Evolutionary conservation across 2,329 filamentous ascomycete species (phyloP).

Genomic region (Beauveria rudraprayagi): DNA sequence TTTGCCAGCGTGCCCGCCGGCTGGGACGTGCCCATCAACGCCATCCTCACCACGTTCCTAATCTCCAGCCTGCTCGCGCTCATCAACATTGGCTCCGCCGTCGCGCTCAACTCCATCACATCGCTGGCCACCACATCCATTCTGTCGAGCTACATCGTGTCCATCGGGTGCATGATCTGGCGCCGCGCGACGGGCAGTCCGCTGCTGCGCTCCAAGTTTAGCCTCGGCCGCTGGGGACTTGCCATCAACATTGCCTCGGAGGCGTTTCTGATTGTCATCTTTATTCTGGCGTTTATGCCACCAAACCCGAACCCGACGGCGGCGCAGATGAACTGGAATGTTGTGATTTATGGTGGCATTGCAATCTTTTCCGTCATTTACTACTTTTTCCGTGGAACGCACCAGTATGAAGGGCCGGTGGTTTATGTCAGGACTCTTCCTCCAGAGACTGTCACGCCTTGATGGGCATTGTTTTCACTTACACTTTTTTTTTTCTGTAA

Average conservation of each 20-base stretch:
- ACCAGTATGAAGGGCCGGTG: conserved; percentile 12
- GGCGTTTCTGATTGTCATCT: conserved; percentile 35
- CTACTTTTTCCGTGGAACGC: conserved; percentile 24
- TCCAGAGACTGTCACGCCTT: neutral
- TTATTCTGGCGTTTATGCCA: conserved; percentile 43
- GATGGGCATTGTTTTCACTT: neutral
- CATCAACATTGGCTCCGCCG: conserved; percentile 43
- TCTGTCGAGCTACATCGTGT: conserved; percentile 44
- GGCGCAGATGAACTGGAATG: conserved; percentile 41
- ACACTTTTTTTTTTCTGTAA: neutral
- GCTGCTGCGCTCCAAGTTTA: conserved; percentile 17
- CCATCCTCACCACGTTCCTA: conserved; percentile 27
- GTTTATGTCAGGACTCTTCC: conserved; percentile 11
- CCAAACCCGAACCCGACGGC: conserved; percentile 25
- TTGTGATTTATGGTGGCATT: conserved; percentile 33
- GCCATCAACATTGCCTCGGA: conserved; percentile 35
- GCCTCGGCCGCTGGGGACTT: conserved; percentile 33
- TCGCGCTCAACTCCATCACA: conserved; percentile 46
- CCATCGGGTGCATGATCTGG: conserved; percentile 35
- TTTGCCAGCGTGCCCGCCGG: conserved; percentile 12
- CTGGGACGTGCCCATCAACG: conserved; percentile 13
- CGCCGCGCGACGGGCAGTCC: conserved; percentile 28
- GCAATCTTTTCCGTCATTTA: conserved; percentile 31
- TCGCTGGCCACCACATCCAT: conserved; percentile 42
- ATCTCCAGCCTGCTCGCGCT: conserved; percentile 36